Base-by-base conservation (phyloP, 352 stramenopile species). In the Pythium angustatum region DNA sequence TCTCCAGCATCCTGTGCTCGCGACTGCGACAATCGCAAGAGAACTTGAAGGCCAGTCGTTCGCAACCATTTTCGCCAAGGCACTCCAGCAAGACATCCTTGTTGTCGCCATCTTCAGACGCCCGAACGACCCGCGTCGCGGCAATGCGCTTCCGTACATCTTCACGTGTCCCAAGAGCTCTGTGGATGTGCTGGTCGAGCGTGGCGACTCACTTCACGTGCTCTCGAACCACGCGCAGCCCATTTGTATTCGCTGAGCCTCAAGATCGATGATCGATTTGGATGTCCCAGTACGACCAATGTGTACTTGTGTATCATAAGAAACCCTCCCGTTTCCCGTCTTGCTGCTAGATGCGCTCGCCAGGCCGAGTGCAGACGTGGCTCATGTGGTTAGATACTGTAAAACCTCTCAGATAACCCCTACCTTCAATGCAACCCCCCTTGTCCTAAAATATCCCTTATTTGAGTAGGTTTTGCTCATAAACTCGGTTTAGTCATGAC, bases 71-170 rank as follows among this genome's bases (percentile, higher is more conserved):
- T 83, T 86, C 49, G 54, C 64, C 1, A 72, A 52, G 17, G 77
- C 71, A 3, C 44, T 90, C n/a, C 48, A 56, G 27, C 70, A 82
- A 48, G 55, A 78, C 5, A 62, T 80, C 34, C 64, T 88, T 5
- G 72, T 84, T n/a, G 51, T 88, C 17, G 73, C 68, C 3, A 68
- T 88, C 44, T 85, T 82, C 58, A 67, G 78, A 15, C 76, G 68
- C 24, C 66, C 75, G 12, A 64, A 78, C 53, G 66, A 76, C 27
- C 58, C 31, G 7, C 51, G 59, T 7, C 69, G 75, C 4, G 77
- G 79, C 14, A 88, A 88, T 50, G 49, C 67, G 24, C 60, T 85
- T 40, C 72, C 79, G 27, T 87, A 86, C 64, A 72, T 86, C 52
- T 76, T 77, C 48, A 88, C 76, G n/a, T 83, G 76, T 50, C 79